Percentiles rank a stretch among this genome's conserved stretches.
Evolutionary conservation across 2,329 filamentous ascomycete genomes (phyloP).

Genomic region (Hypoxylon sp.): DNA sequence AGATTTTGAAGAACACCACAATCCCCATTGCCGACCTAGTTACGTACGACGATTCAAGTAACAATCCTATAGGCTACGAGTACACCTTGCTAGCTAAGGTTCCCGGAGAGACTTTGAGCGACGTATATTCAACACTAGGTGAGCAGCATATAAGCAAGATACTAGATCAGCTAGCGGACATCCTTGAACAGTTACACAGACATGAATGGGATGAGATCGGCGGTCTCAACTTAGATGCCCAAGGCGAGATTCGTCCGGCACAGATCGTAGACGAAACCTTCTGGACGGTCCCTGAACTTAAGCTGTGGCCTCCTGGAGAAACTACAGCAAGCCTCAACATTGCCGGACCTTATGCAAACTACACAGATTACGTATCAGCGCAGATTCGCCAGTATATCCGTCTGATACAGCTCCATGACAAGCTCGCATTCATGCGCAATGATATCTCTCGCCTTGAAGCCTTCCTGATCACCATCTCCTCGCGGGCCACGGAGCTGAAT

Average conservation of each 20-base stretch:
- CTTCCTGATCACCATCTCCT: constrained; percentile 42
- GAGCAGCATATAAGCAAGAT: constrained; percentile 30
- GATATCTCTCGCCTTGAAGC: constrained; percentile 51
- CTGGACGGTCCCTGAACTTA: constrained; percentile 55
- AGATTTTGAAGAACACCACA: constrained; percentile 53
- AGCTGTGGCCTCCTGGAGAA: constrained; percentile 46
- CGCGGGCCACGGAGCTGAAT: constrained; percentile 43
- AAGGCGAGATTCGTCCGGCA: constrained; percentile 41
- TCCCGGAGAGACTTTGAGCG: constrained; percentile 6
- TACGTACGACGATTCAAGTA: constrained; percentile 43
- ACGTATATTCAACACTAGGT: constrained; percentile 47
- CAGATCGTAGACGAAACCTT: constrained; percentile 57
- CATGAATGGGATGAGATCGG: constrained; percentile 50
- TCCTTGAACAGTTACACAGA: constrained; percentile 53
- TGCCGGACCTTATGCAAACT: constrained; percentile 48
- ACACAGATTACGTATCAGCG: constrained; percentile 50
- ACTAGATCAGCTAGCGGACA: constrained; percentile 52
- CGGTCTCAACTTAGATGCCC: constrained; percentile 47
- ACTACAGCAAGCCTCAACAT: constrained; percentile 48
- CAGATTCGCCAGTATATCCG: constrained; percentile 51
- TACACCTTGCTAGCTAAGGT: constrained; percentile 11
- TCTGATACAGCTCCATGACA: constrained; percentile 49
- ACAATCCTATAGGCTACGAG: constrained; percentile 14
- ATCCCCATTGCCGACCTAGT: constrained; percentile 57
- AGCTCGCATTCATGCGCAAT: constrained; percentile 50